Percentiles rank a stretch among this genome's conserved stretches.
phyloP scores from a whole-genome alignment of 208 protist genomes.

The Leishmania arabica region DNA sequence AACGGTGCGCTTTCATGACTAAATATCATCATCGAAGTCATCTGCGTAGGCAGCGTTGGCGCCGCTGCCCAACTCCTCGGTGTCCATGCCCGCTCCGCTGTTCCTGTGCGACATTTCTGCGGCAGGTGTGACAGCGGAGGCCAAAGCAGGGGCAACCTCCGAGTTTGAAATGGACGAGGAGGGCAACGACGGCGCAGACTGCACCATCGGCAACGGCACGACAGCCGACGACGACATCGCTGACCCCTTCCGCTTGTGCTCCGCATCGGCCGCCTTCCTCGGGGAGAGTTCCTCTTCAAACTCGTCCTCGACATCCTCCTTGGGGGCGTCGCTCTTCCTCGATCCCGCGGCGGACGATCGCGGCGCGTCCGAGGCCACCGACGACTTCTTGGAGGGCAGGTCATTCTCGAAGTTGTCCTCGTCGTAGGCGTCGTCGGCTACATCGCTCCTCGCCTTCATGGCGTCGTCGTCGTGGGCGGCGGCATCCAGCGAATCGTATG shows the following conservation, averaged over 20 bases:
- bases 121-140: conserved; percentile 1
- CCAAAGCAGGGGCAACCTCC: background rate
- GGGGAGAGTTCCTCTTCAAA: conserved; percentile 1
- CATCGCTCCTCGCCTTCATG: background rate
- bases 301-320: background rate
- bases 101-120: background rate
- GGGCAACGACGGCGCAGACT: background rate
- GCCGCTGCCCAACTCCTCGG: conserved; percentile 9
- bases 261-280: conserved; percentile 5
- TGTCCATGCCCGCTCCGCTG: conserved; percentile 1
- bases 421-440: conserved; percentile 16
- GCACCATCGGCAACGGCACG: background rate
- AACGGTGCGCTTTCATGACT: background rate
- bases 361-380: background rate
- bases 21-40: conserved; percentile 39
- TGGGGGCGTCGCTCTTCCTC: background rate
- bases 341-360: background rate
- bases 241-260: conserved; percentile 4
- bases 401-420: conserved; percentile 17
- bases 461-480: conserved; percentile 5
- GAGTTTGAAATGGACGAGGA: conserved; percentile 9
- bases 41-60: conserved; percentile 36
- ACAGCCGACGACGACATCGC: background rate
- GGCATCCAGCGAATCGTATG: no score
- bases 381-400: background rate